Evolutionary conservation across 148 eudicot species (phyloP).

Genomic region (Pouteria glomerata): DNA sequence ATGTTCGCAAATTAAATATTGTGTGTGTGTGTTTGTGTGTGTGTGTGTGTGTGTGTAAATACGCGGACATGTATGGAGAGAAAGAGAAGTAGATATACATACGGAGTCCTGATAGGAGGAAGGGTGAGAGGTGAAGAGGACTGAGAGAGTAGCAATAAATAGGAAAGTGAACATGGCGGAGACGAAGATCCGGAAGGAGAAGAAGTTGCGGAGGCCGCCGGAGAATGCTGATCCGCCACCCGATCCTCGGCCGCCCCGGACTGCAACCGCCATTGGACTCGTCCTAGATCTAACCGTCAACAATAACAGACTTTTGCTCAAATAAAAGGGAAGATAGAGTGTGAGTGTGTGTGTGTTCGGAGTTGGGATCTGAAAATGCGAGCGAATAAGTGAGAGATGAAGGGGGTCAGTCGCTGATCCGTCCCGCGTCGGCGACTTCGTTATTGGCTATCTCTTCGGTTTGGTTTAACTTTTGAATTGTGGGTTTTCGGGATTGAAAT

Average conservation of each 20-base stretch:
- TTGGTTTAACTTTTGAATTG: too few species aligned
- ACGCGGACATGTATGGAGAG: too few species aligned
- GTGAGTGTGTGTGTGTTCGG: too few species aligned
- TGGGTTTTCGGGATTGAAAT: too few species aligned
- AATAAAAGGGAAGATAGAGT: too few species aligned
- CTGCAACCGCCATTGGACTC: conserved; percentile 55
- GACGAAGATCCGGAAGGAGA: conserved; percentile 77
- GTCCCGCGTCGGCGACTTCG: conserved; percentile 8
- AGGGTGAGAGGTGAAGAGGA: conserved; percentile 61
- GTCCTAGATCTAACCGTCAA: conserved; percentile 6
- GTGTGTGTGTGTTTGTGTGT: too few species aligned
- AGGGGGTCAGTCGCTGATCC: neutral
- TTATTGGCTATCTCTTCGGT: neutral
- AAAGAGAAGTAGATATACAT: conserved; percentile 10
- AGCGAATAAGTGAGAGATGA: neutral
- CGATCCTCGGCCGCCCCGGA: conserved; percentile 58
- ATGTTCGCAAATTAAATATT: neutral
- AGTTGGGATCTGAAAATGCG: neutral
- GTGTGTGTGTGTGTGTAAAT: too few species aligned
- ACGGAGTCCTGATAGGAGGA: conserved; percentile 48
- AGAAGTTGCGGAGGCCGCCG: conserved; percentile 45
- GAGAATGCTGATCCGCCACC: conserved; percentile 44
- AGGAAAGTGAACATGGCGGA: conserved; percentile 76
- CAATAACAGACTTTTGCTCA: neutral
- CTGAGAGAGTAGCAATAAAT: conserved; percentile 72